phyloP scores from a whole-genome alignment of 169 alveolate genomes.

The Ichthyophthirius multifiliis region DNA sequence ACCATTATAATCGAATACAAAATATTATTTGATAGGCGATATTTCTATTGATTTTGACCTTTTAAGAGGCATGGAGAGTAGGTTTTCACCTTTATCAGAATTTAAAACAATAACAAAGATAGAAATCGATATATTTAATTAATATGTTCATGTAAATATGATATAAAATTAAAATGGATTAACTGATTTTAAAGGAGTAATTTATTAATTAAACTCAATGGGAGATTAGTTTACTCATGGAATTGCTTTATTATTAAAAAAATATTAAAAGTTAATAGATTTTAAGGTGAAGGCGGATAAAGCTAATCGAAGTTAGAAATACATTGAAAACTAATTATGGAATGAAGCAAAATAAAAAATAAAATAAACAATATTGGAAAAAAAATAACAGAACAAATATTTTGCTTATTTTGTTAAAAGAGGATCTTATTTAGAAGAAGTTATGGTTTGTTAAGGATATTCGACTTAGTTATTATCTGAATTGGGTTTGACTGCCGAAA shows the following conservation, averaged over 20 bases:
- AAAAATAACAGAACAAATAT: background rate
- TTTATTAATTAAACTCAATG: background rate
- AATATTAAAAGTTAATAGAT: background rate
- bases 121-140: background rate
- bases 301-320: background rate
- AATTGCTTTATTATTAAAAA: background rate
- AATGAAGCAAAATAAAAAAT: background rate
- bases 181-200: background rate
- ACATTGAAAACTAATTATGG: background rate
- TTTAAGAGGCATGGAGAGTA: background rate
- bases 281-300: background rate
- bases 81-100: constrained; percentile 4
- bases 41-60: constrained; percentile 2
- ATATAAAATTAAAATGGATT: background rate
- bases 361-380: background rate
- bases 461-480: background rate
- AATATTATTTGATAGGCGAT: background rate
- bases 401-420: background rate
- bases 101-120: background rate
- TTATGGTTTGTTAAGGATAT: background rate
- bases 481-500: background rate
- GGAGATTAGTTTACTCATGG: background rate
- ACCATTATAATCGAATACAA: no score
- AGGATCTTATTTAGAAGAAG: constrained; percentile 7
- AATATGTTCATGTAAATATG: background rate